Evolutionary conservation across 495 filamentous ascomycete species (phyloP).

Genomic region (Annulohypoxylon maeteangense): DNA sequence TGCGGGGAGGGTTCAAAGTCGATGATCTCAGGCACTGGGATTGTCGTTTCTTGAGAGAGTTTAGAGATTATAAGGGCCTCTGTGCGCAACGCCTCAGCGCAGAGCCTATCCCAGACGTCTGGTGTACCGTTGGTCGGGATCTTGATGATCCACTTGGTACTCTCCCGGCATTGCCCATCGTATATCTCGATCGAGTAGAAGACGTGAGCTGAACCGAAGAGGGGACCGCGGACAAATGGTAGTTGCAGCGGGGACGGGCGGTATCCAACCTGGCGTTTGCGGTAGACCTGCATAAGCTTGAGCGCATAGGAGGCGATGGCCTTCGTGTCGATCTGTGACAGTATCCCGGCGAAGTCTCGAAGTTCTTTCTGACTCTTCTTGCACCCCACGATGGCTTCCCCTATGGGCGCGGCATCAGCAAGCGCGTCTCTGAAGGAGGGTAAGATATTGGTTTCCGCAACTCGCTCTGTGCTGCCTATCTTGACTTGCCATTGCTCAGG

Average conservation of each 20-base stretch:
- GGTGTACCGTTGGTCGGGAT: constrained; percentile 38
- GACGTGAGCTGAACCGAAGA: constrained; percentile 39
- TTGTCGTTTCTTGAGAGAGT: constrained; percentile 25
- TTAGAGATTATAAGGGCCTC: constrained; percentile 37
- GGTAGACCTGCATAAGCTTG: constrained; percentile 24
- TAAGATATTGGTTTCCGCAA: not conserved
- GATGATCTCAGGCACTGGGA: constrained; percentile 42
- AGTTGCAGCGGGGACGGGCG: constrained; percentile 13
- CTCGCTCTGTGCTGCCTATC: not conserved
- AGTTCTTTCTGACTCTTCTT: not conserved
- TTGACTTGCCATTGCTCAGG: constrained; percentile 3
- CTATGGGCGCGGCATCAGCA: constrained; percentile 20
- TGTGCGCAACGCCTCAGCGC: constrained; percentile 28
- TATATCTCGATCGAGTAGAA: constrained; percentile 34
- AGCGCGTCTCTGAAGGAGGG: constrained; percentile 35
- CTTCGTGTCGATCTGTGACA: constrained; percentile 32
- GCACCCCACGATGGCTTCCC: not conserved
- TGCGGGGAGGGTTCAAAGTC: constrained; percentile 33
- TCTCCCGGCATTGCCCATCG: not conserved
- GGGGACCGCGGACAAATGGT: constrained; percentile 27
- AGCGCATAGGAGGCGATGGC: constrained; percentile 28
- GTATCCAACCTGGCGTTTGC: not conserved
- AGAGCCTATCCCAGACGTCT: constrained; percentile 33
- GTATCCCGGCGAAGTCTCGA: constrained; percentile 32
- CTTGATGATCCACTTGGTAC: constrained; percentile 38